A percentile compares a stretch with the other conserved stretches of the same genome.
phyloP scores from a whole-genome alignment of 1,139 yeast genomes.

The Arxiozyma slooffiae region DNA sequence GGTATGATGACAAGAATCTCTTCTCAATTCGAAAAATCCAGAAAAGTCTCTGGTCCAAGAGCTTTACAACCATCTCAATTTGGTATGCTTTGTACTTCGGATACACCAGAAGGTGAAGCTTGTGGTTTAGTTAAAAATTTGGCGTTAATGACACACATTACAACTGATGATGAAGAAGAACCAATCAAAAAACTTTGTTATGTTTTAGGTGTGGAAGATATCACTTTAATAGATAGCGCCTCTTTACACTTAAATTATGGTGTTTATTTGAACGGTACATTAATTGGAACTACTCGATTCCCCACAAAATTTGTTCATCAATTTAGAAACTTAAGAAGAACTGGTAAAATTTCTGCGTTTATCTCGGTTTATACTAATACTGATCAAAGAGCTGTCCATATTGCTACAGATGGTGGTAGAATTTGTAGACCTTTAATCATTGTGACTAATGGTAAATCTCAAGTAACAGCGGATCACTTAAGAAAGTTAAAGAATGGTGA shows the following conservation, averaged over 20 bases:
- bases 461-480: conserved; percentile 64
- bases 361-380: conserved; percentile 82
- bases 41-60: conserved; percentile 98
- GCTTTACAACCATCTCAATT: conserved; percentile 98
- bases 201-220: conserved; percentile 82
- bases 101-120: conserved; percentile 99
- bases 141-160: conserved; percentile 97
- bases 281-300: conserved; percentile 79
- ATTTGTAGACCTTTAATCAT: conserved; percentile 94
- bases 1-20: conserved; percentile 99
- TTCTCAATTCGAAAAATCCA: conserved; percentile 92
- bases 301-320: conserved; percentile 71
- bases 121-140: conserved; percentile 96
- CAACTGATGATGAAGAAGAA: conserved; percentile 94
- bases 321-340: conserved; percentile 72
- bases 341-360: conserved; percentile 80
- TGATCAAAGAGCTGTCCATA: conserved; percentile 88
- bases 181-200: conserved; percentile 73
- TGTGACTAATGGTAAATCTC: conserved; percentile 61
- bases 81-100: conserved; percentile 98
- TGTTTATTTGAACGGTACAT: conserved; percentile 85
- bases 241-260: conserved; percentile 77
- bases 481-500: conserved; percentile 52
- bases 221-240: conserved; percentile 71
- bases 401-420: conserved; percentile 98